Evolutionary conservation across 1,284 basidiomycete genomes (phyloP).

Genomic region (Ustilago xerochloae): DNA sequence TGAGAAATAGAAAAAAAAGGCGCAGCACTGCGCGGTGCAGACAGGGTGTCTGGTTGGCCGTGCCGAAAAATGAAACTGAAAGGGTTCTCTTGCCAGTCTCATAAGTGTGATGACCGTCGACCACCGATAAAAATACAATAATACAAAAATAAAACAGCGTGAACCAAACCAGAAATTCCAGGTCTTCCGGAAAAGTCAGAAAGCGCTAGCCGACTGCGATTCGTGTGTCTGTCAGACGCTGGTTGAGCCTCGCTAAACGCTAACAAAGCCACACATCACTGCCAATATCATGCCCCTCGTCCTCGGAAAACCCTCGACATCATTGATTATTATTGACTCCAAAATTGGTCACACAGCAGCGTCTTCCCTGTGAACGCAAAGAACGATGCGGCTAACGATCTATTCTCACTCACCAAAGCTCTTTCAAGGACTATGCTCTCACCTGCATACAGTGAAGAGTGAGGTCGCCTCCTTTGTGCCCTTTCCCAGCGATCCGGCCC

Average conservation of each 20-base stretch:
- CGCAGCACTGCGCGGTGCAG: neutral
- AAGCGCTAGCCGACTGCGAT: neutral
- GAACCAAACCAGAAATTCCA: neutral
- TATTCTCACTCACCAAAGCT: neutral
- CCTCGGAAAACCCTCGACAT: conserved; percentile 16
- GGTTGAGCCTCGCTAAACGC: neutral
- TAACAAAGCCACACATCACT: neutral
- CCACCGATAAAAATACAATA: neutral
- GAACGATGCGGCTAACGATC: neutral
- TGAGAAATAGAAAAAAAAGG: too few relatives aligned
- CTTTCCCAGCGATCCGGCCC: conserved; percentile 7
- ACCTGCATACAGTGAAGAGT: neutral
- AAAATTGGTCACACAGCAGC: neutral
- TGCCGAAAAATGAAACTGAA: neutral
- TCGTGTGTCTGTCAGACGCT: too few relatives aligned
- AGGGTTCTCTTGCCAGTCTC: too few relatives aligned
- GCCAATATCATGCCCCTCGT: neutral
- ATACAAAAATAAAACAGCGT: neutral
- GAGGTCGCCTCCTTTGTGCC: neutral
- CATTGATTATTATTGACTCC: too few relatives aligned
- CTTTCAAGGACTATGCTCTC: neutral
- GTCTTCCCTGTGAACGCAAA: too few relatives aligned
- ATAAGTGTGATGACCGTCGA: too few relatives aligned
- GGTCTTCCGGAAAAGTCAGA: neutral
- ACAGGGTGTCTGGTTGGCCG: neutral